Evolutionary conservation across 257 asterid species (phyloP), one percentile per base, ranked within the genome.

Genomic region (Eustoma russellianum): DNA sequence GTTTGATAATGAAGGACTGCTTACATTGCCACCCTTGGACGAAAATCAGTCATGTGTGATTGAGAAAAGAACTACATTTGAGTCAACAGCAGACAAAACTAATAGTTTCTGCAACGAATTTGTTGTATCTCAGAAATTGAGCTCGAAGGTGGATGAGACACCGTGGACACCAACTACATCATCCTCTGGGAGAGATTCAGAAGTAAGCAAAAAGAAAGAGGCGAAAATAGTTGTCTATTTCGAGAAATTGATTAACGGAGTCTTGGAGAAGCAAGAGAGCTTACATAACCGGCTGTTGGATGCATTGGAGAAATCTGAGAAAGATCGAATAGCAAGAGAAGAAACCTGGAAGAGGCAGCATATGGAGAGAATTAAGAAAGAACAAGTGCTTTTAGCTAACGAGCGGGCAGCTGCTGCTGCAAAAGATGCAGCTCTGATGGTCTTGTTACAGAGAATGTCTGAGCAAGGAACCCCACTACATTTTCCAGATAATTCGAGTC

Each of bases 341-440:
- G 94, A 86, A 55, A 83, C 77, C 0, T 83, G 95, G 95, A 83
- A 60, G 66, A 65, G 47, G 34, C 86, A 86, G 67, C 88, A 83
- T 63, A 68, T 70, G 59, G 88, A 77, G 46, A 71, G 86, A 38
- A 61, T 86, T 19, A 77, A 79, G 75, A 80, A 71, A 62, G 95
- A 86, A 46, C 83, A 67, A 62, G 88, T 73, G 19, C 30, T 70
- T 46, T 48, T 80, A 41, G 83, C 83, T 8, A 70, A 72, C 33
- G 94, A 77, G 54, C 62, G 88, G 48, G 82, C 79, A 0, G 48
- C 77, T 46, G 64, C 82, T 13, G 78, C 83, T 0, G 80, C 82
- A 5, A 86, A 82, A 62, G 91, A 86, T 19, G 83, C 88, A 2
- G 81, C 84, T 0, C 73, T 86, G 19, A 78, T 83, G 62, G 81